A percentile compares a stretch with the other conserved stretches of the same genome.
These are phyloP conservation scores for Erysimum cheiranthoides DNA, from an alignment of 345 rosid species.

Conservation along the genomic window DNA sequence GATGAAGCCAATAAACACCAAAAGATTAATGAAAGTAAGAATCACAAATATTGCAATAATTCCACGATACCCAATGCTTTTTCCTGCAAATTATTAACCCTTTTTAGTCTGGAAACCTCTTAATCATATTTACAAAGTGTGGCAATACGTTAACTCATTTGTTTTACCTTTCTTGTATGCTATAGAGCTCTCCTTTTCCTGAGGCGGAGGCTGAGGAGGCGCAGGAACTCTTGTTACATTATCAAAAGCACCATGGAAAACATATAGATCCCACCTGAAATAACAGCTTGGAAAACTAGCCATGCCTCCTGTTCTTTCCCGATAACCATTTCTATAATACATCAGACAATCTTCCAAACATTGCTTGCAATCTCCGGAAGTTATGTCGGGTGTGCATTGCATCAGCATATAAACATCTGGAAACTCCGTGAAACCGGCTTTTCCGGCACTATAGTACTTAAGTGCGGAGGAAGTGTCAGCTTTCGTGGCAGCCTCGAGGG, in stretches of 20 bases:
- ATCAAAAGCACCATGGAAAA: conserved; percentile 3
- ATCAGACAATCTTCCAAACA: conserved; percentile 35
- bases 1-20: background rate
- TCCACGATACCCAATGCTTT: background rate
- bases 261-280: conserved; percentile 52
- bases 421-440: background rate
- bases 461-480: conserved; percentile 20
- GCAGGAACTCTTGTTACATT: conserved; percentile 8
- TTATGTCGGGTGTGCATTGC: conserved; percentile 60
- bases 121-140: background rate
- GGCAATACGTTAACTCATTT: background rate
- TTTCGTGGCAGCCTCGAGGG: background rate
- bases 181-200: background rate
- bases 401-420: conserved; percentile 41
- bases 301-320: conserved; percentile 46
- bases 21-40: background rate
- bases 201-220: conserved; percentile 9
- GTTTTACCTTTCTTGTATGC: background rate
- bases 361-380: conserved; percentile 27
- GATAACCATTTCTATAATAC: conserved; percentile 14
- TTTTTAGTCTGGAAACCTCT: background rate
- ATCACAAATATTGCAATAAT: conserved; percentile 24
- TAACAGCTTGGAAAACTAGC: conserved; percentile 49
- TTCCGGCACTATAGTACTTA: conserved; percentile 43
- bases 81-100: background rate